phyloP scores from a whole-genome alignment of 164 flowering plant species.

The Paratinospora sagittata region DNA sequence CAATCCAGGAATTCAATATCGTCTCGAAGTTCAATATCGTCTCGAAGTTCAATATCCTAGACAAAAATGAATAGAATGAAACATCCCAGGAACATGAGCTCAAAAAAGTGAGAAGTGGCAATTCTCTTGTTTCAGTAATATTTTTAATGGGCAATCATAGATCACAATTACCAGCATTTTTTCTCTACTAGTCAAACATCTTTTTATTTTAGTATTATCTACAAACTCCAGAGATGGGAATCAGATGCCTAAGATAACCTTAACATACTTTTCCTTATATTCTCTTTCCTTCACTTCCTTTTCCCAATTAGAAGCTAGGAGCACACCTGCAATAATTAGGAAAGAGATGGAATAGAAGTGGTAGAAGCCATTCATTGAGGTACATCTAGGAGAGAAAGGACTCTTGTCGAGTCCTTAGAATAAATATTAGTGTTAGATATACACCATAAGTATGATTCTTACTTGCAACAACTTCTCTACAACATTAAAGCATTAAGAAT shows the following conservation, averaged over 20 bases:
- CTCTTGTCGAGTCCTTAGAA: no score
- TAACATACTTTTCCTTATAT: neutral
- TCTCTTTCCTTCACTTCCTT: neutral
- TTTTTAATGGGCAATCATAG: neutral
- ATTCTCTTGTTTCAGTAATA: neutral
- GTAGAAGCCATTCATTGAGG: neutral
- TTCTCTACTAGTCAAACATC: neutral
- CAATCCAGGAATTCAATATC: no score
- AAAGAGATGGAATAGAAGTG: neutral
- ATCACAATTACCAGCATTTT: neutral
- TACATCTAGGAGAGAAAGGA: neutral
- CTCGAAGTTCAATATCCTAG: neutral
- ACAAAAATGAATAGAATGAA: neutral
- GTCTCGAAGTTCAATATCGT: no score
- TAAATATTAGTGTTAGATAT: no score
- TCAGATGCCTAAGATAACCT: neutral
- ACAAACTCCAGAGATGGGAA: neutral
- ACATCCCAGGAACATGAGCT: neutral
- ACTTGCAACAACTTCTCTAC: no score
- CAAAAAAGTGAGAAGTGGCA: neutral
- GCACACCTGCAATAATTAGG: neutral
- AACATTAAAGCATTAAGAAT: no score
- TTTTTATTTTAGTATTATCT: neutral
- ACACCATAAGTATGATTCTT: no score
- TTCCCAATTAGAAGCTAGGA: neutral